Percentiles rank a stretch among this genome's conserved stretches.
These are phyloP conservation scores for Bruguiera hainesii DNA, from an alignment of 441 rosid species.

Conservation along the genomic window DNA sequence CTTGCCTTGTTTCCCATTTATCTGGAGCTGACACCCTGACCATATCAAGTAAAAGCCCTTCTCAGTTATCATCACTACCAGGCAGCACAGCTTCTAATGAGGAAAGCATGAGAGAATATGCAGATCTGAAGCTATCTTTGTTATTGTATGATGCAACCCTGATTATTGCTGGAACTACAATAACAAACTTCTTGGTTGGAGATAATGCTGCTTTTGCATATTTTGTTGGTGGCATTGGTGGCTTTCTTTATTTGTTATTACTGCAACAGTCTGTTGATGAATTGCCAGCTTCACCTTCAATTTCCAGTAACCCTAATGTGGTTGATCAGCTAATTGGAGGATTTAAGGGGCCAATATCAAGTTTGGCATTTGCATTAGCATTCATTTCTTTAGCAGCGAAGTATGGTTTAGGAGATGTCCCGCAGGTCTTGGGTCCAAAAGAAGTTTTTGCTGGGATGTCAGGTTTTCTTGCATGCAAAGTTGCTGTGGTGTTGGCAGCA, in stretches of 20 bases:
- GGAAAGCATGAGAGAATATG: slow-evolving; percentile 82
- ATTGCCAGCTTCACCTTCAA: slow-evolving; percentile 40
- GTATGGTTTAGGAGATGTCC: slow-evolving; percentile 34
- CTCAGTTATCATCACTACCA: slow-evolving; percentile 23
- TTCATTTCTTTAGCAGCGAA: slow-evolving; percentile 37
- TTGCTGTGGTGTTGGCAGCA: slow-evolving; percentile 75
- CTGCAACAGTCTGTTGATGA: slow-evolving; percentile 76
- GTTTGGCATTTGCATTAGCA: slow-evolving; percentile 48
- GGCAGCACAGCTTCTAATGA: slow-evolving; percentile 38
- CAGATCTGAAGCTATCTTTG: slow-evolving; percentile 71
- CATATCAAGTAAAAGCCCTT: slow-evolving; percentile 26
- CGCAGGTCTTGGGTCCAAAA: slow-evolving; percentile 41
- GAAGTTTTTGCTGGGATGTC: slow-evolving; percentile 64
- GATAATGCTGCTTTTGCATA: slow-evolving; percentile 59
- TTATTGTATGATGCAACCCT: slow-evolving; percentile 63
- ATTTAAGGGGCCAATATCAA: slow-evolving; percentile 44
- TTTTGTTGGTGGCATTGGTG: slow-evolving; percentile 61
- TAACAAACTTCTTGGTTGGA: slow-evolving; percentile 40
- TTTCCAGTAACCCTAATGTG: slow-evolving; percentile 26
- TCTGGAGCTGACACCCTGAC: slow-evolving; percentile 31
- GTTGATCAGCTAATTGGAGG: slow-evolving; percentile 16
- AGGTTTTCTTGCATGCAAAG: slow-evolving; percentile 84
- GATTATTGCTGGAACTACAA: slow-evolving; percentile 42
- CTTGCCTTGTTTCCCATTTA: slow-evolving; percentile 37
- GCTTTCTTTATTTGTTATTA: slow-evolving; percentile 61